Evolutionary conservation across 345 rosid species (phyloP), one percentile per base, ranked within the genome.

Genomic region (Acer negundo): DNA sequence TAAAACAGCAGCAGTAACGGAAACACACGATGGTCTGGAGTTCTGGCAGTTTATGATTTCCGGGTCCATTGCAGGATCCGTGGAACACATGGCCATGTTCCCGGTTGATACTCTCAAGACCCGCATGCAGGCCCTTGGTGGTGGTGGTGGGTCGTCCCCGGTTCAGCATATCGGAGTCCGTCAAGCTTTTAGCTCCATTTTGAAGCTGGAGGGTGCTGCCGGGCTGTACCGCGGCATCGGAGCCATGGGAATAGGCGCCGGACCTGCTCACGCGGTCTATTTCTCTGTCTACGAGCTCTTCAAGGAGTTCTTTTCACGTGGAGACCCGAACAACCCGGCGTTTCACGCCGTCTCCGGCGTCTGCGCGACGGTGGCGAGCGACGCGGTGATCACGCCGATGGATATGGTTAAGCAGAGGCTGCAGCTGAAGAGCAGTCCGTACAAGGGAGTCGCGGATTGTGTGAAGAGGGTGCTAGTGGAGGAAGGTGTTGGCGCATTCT

Each of bases 11-110:
- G 19, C 7, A 12, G 7, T 11, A 16, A 3, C 24, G 20, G 17
- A 38, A 9, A 55, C 81, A 7, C 97, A 91, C 67, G 97, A 94
- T 55, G 99, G 98, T 23, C 96, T 96, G 58, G 86, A 82, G 16
- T 96, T 94, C 82, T 94, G 98, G 97, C 99, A 96, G 65, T 94
- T 88, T 87, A 96, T 96, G 99, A 70, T 90, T 13, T 91, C 99
- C 7, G 99, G 99, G 31, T 94, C 99, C 6, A 84, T 96, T 46
- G 99, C 99, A 44, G 99, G 99, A 3, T 87, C 90, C n/a, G 78
- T 91, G 9, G 99, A 96, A 62, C 98, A 96, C 86, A 91, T 92
- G 92, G 89, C 90, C 73, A 90, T 92, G 97, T 92, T 89, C 77
- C 95, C 97, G 10, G 87, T 92, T 4, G 93, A 90, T 86, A 90